Evolutionary conservation across 108 stramenopile species (phyloP).

Genomic region (Poteriospumella lacustris): DNA sequence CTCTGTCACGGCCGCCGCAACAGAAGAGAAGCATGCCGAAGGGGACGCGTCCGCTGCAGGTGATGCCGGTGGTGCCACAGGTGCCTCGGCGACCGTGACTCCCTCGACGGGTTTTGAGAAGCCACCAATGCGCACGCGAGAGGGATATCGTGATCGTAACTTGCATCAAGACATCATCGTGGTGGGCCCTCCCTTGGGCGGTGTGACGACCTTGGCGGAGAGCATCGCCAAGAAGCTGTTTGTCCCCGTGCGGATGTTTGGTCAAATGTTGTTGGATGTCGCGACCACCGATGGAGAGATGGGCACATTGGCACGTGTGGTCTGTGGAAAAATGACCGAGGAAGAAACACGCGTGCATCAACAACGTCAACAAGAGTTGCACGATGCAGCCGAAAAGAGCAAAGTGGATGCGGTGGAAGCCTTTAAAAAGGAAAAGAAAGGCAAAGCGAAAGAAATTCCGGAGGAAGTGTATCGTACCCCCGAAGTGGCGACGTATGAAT

Average conservation of each 20-base stretch:
- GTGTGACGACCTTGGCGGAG: slow-evolving; percentile 31
- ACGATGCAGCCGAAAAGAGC: background rate
- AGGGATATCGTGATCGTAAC: background rate
- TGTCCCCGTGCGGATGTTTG: background rate
- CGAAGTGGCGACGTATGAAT: background rate
- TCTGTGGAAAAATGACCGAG: background rate
- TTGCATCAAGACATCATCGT: slow-evolving; percentile 41
- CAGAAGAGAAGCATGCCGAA: background rate
- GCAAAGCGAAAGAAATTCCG: slow-evolving; percentile 24
- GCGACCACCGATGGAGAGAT: background rate
- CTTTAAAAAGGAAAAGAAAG: slow-evolving; percentile 19
- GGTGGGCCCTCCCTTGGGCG: slow-evolving; percentile 41
- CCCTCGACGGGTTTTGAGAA: slow-evolving; percentile 25
- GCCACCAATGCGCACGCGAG: background rate
- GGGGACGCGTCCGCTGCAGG: background rate
- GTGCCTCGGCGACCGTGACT: too few relatives aligned
- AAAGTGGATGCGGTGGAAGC: slow-evolving; percentile 11
- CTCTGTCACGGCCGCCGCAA: background rate
- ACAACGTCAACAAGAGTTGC: slow-evolving; percentile 21
- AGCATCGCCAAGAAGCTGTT: slow-evolving; percentile 31
- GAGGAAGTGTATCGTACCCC: slow-evolving; percentile 1
- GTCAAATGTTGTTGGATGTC: background rate
- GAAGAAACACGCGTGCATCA: background rate
- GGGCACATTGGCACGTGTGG: background rate
- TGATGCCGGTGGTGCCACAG: background rate